A percentile compares a stretch with the other conserved stretches of the same genome.
Conservation (phyloP, 805 yeast species). For the Wickerhamiella azymoides region DNA sequence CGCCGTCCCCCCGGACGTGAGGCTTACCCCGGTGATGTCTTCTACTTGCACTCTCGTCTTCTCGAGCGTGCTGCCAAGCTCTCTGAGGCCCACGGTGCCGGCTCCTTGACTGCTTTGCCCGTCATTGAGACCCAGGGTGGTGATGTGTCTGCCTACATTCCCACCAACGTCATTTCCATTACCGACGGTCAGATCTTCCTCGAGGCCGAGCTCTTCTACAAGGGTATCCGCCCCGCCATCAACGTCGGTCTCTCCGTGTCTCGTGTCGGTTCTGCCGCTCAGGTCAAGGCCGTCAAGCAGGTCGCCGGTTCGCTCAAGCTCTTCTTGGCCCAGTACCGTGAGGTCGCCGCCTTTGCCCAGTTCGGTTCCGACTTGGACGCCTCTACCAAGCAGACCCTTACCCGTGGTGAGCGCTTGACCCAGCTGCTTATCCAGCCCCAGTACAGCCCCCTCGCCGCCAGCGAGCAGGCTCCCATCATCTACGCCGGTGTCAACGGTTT, state of each 20-base stretch:
- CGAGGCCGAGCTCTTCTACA: conserved; percentile 99
- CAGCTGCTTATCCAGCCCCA: conserved; percentile 97
- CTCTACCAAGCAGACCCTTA: conserved; percentile 96
- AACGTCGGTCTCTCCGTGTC: conserved; percentile 99
- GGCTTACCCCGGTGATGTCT: conserved; percentile 95
- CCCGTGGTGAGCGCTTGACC: conserved; percentile 99
- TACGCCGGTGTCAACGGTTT: conserved; percentile 99
- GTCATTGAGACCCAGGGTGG: conserved; percentile 98
- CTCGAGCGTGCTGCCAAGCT: conserved; percentile 97
- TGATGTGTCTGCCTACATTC: conserved; percentile 96
- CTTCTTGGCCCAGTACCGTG: conserved; percentile 99
- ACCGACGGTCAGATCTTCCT: conserved; percentile 97
- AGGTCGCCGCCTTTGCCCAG: conserved; percentile 99
- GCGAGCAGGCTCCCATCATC: conserved; percentile 97
- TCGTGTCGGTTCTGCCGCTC: conserved; percentile 99
- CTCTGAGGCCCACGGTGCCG: conserved; percentile 79
- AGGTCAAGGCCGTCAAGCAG: conserved; percentile 99
- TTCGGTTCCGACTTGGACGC: conserved; percentile 99
- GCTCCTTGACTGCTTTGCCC: conserved; percentile 92
- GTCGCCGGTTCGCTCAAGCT: conserved; percentile 99
- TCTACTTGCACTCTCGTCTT: conserved; percentile 89
- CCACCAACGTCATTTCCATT: conserved; percentile 94
- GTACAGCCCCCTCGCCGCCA: conserved; percentile 92
- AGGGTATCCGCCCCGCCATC: conserved; percentile 99
- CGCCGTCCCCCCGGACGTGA: conserved; percentile 97